Evolutionary conservation across 768 basidiomycete species (phyloP).

Genomic region (Holtermanniella nyarrowii): DNA sequence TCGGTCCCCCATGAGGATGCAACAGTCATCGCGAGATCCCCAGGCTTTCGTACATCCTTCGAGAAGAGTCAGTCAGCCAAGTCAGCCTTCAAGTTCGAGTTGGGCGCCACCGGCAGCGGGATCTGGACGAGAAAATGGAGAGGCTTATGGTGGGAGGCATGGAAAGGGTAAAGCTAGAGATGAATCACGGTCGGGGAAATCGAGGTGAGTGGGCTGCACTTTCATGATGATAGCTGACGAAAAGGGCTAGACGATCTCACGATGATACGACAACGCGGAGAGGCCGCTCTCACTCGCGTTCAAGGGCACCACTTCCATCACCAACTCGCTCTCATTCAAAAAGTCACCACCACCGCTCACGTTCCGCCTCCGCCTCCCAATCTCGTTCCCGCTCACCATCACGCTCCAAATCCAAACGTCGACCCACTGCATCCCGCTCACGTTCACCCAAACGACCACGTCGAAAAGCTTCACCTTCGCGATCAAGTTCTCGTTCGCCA

Average conservation of each 20-base stretch:
- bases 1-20: not conserved
- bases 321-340: no score
- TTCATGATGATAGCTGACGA: no score
- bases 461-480: not conserved
- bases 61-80: not conserved
- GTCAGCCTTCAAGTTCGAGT: not conserved
- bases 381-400: not conserved
- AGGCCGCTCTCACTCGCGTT: not conserved
- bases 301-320: not conserved
- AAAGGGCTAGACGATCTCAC: no score
- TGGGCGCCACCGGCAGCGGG: not conserved
- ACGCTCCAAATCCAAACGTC: not conserved
- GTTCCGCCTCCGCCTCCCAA: not conserved
- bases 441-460: not conserved
- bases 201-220: not conserved
- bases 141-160: not conserved
- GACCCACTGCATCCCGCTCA: not conserved
- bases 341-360: not conserved
- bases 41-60: not conserved
- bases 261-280: not conserved
- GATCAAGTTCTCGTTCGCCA: not conserved
- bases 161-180: not conserved
- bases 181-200: not conserved
- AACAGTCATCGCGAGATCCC: not conserved
- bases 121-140: not conserved